Base-by-base conservation (phyloP, 805 yeast genomes). In the Wickerhamomyces bisporus region DNA sequence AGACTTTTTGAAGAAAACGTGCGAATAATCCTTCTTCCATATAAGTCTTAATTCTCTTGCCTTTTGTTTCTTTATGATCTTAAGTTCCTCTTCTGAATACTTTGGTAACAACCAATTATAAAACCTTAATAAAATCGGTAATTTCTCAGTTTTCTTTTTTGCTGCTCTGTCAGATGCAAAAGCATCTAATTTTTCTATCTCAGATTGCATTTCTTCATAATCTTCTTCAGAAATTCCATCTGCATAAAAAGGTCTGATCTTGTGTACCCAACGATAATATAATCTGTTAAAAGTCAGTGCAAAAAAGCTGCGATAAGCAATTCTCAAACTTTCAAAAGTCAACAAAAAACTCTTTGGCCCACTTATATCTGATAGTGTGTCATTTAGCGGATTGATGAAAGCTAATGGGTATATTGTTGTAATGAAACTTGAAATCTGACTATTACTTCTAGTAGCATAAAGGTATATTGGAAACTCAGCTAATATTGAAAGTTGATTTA, bases 191-290 rank as follows among this genome's bases (percentile, higher is more conserved):
- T 64, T 5, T 58, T 16, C 31, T 8, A 7, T 17, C 6, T 16
- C 31, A 6, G 14, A 17, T 11, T 29, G 31, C 7, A 17, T 53
- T 19, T 46, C 42, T 13, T 53, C 52, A 10, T 56, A 32, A 34
- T 60, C 62, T 14, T 44, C 50, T 17, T 44, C 25, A 1, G 63
- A 47, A 12, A 61, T 26, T 25, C 53, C 43, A 40, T 60, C 62
- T 14, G 65, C 47, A 32, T 57, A 58, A 38, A 55, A 54, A 1
- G 65, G 61, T 35, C 53, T 61, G 2, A 55, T 46, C 16, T 42
- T 39, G 32, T 46, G 51, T 26, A 55, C 52, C 61, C 60, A 58
- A 14, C 41, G 43, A 37, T 60, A 63, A 40, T 63, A 62, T 2
- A 61, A 9, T 28, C 61, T 45, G 41, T 64, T 64, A 13, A 52